Evolutionary conservation across 257 asterid genomes (phyloP), one percentile per base, ranked within the genome.

Genomic region (Gentiana dahurica): DNA sequence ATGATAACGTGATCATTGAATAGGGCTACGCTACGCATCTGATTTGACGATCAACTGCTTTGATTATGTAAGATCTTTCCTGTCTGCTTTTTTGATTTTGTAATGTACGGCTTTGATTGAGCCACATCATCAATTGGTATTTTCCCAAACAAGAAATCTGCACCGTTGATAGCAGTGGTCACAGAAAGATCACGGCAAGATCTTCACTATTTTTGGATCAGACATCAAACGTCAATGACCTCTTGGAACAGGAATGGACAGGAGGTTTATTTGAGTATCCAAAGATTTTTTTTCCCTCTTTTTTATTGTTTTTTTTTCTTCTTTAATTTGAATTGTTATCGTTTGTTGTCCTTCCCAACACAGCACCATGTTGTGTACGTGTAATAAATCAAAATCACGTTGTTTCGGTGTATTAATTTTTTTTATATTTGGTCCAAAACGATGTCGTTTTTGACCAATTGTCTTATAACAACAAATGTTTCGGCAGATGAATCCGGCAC

Each of bases 1-100:
- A 71, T 77, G 57, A 73, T 79, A 54, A 66, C 80, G 57, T 71
- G 72, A 79, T 76, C 75, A 79, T 73, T 70, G 70, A 64, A 34
- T 15, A 52, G 55, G 24, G 24, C 24, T 24, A 24, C 24, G 24
- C 10, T 4, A 2, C 8, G 46, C 46, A 41, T 41, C 46, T 9
- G 12, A 1, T 13, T 57, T 43, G 50, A 55, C 33, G 46, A 55
- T 57, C 58, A 37, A 33, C 66, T 59, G 73, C 69, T 75, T 64
- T 75, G 51, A 43, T n/a, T 8, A 36, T 13, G 45, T 10, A 5
- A 41, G 46, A 44, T 35, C 58, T 49, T 6, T 34, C 24, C 33
- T 53, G 12, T 4, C 47, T 5, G 46, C 10, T 41, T 6, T 6
- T 32, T 43, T 13, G 5, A 11, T 33, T n/a, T 51, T 53, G 32